A percentile compares a stretch with the other conserved stretches of the same genome.
Conservation (phyloP, 345 rosid genomes). For the Murraya koenigii region DNA sequence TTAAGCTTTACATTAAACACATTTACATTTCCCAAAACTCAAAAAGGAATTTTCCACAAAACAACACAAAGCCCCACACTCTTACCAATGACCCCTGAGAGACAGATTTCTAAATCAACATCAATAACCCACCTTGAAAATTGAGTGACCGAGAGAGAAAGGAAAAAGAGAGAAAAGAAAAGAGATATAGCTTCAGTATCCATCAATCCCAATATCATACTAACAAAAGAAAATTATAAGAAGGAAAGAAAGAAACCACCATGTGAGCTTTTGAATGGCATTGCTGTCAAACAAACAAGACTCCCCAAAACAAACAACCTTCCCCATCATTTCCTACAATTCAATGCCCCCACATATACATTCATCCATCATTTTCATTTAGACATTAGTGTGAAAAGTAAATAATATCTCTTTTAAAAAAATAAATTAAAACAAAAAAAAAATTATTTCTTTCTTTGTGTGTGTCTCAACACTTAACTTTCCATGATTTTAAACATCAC, state of each 20-base stretch:
- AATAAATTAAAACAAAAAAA: not conserved
- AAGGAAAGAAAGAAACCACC: not conserved
- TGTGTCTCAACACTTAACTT: conserved; percentile 10
- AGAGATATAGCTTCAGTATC: not conserved
- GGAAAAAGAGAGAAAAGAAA: not conserved
- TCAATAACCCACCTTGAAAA: conserved; percentile 51
- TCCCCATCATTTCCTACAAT: conserved; percentile 39
- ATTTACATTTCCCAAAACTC: conserved; percentile 42
- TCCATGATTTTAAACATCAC: conserved; percentile 30
- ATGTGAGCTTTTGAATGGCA: not conserved
- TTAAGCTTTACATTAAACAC: not conserved
- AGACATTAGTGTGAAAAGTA: conserved; percentile 22
- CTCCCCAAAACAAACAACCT: conserved; percentile 3
- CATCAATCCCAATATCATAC: conserved; percentile 45
- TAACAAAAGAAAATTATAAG: conserved; percentile 4
- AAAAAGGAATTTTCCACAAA: conserved; percentile 28
- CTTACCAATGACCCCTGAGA: conserved; percentile 35
- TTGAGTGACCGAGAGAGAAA: conserved; percentile 16
- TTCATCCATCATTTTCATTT: conserved; percentile 36
- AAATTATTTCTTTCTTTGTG: not conserved
- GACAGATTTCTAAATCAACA: conserved; percentile 44
- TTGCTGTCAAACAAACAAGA: conserved; percentile 17
- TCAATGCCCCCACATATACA: conserved; percentile 31
- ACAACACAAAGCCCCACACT: conserved; percentile 37
- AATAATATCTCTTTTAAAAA: not conserved